Percentiles rank a stretch among this genome's conserved stretches.
Conservation (phyloP, 495 filamentous ascomycete genomes). For the Aspergillus sclerotioniger region DNA sequence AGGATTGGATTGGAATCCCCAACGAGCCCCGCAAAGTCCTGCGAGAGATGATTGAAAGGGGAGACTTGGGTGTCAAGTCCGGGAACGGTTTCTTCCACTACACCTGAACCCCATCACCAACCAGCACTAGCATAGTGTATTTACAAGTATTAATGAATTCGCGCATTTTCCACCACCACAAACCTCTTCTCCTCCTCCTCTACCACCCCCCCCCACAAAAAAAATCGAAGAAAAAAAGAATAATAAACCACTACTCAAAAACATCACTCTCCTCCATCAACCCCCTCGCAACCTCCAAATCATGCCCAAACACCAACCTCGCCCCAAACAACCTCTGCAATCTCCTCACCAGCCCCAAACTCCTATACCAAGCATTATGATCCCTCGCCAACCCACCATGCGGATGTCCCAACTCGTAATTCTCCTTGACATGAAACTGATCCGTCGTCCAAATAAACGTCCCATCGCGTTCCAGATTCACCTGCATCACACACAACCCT, state of each 20-base stretch:
- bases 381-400: slow-evolving; percentile 46
- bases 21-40: slow-evolving; percentile 24
- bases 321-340: slow-evolving; percentile 36
- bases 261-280: slow-evolving; percentile 20
- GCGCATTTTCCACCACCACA: not conserved
- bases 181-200: not conserved
- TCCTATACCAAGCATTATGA: slow-evolving; percentile 42
- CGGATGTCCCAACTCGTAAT: slow-evolving; percentile 31
- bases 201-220: not conserved
- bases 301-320: slow-evolving; percentile 42
- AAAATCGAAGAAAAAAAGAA: not conserved
- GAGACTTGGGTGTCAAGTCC: slow-evolving; percentile 31
- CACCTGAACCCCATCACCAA: not conserved
- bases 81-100: slow-evolving; percentile 37
- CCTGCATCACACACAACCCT: slow-evolving; percentile 37
- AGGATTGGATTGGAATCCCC: slow-evolving; percentile 21
- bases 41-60: slow-evolving; percentile 23
- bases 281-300: slow-evolving; percentile 18
- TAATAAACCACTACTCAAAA: slow-evolving; percentile 17
- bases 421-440: slow-evolving; percentile 43
- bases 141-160: not conserved
- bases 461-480: slow-evolving; percentile 38
- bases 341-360: slow-evolving; percentile 36
- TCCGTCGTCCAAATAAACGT: slow-evolving; percentile 46
- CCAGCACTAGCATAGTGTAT: no score